Base-by-base conservation (phyloP, 108 stramenopile genomes). In the Pseudonitzschia multiseries region DNA sequence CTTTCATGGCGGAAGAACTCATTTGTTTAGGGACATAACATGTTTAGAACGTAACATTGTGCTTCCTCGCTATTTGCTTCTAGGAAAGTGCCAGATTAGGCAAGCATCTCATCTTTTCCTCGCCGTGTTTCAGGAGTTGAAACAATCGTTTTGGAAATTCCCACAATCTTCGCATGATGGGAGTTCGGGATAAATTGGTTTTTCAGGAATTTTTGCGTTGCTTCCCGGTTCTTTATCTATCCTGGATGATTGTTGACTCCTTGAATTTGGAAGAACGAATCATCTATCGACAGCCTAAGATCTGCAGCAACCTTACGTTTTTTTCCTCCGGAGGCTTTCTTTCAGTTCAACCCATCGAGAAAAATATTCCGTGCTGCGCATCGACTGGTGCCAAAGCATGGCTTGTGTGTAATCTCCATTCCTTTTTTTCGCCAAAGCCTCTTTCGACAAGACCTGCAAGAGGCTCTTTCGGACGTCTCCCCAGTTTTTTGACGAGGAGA, bases 301-400 rank as follows among this genome's bases (percentile, higher is more conserved):
- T 6, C 6, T 36, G 36, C 36, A 6, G 36, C 46, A 48, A 14
- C 46, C 18, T 48, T 14, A 14, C 46, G 14, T 59, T 15, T 71
- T 32, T 10, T 15, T 57, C 26, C 50, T 3, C 12, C 46, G 46
- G 46, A 48, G 14, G 18, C 13, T 69, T 57, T 88, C 81, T 66
- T 91, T 91, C 20, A 74, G 57, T 71, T 93, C 88, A 27, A 93
- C 86, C 87, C 89, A 93, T 61, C 76, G 66, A 12, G 86, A 84
- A 62, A 93, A 91, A 64, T 86, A 93, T 70, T 93, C 82, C 13
- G 93, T 93, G 44, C 86, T 82, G 46, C 89, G 77, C 26, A 65
- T 44, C 22, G 70, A 73, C 15, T 89, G 79, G 32, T 87, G 82
- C 88, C 89, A 91, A 9, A 93, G 59, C 44, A 93, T 68, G 1